phyloP scores from a whole-genome alignment of 1,284 basidiomycete species.

The Ustilago hordei region DNA sequence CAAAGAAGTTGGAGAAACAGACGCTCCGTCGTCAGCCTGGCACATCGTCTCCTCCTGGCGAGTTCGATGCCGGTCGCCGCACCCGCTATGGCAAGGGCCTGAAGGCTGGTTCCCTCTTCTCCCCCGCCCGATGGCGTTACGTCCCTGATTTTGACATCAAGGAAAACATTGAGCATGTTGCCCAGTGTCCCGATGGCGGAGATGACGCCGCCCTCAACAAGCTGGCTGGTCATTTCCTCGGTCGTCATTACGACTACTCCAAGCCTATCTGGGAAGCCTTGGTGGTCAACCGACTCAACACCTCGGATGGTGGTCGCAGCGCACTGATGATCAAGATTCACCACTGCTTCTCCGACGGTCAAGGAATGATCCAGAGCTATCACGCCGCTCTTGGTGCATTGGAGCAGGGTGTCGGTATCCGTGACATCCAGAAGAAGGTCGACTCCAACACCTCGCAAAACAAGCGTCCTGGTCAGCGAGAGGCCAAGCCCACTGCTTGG shows the following conservation, averaged over 20 bases:
- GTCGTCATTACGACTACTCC: conserved; percentile 65
- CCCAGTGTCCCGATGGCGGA: conserved; percentile 42
- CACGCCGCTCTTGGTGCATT: conserved; percentile 66
- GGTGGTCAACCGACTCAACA: conserved; percentile 66
- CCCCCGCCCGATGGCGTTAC: conserved; percentile 65
- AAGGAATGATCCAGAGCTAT: conserved; percentile 69
- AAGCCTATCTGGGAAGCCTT: conserved; percentile 69
- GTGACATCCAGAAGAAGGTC: conserved; percentile 62
- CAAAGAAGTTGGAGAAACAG: conserved; percentile 44
- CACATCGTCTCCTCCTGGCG: conserved; percentile 23
- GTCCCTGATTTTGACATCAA: conserved; percentile 64
- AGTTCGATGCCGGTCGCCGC: conserved; percentile 52
- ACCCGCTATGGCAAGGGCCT: conserved; percentile 58
- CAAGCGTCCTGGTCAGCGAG: conserved; percentile 57
- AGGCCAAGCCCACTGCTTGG: conserved; percentile 54
- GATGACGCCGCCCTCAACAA: conserved; percentile 60
- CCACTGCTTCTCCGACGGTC: conserved; percentile 68
- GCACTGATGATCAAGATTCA: conserved; percentile 70
- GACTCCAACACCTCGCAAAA: conserved; percentile 55
- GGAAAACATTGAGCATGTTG: conserved; percentile 64
- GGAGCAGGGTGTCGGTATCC: conserved; percentile 54
- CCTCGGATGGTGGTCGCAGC: conserved; percentile 60
- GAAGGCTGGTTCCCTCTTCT: conserved; percentile 59
- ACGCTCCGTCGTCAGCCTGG: conserved; percentile 13
- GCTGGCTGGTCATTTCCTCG: conserved; percentile 64